These are phyloP conservation scores for Globisporangium sylvaticum DNA, from an alignment of 352 stramenopile species.

Conservation along the genomic window DNA sequence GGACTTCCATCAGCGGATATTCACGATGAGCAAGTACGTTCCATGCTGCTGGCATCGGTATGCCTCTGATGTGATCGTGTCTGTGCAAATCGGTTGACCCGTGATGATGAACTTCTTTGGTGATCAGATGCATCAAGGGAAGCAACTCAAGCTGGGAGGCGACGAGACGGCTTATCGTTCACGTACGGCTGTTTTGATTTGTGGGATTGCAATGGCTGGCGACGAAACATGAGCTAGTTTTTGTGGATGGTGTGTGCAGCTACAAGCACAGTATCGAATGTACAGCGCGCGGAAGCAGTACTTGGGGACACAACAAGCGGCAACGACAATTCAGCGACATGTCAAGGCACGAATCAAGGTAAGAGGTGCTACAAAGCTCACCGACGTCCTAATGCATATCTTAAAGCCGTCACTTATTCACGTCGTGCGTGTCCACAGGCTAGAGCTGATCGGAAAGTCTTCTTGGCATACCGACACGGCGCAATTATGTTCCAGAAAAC, in stretches of 20 bases:
- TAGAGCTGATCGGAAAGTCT: slow-evolving; percentile 25
- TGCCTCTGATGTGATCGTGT: not conserved
- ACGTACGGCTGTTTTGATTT: slow-evolving; percentile 30
- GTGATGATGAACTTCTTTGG: not conserved
- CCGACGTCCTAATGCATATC: not conserved
- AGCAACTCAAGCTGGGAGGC: slow-evolving; percentile 62
- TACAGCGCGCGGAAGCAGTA: slow-evolving; percentile 57
- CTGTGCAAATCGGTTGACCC: not conserved
- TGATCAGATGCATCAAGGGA: slow-evolving; percentile 41
- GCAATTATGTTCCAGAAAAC: slow-evolving; percentile 43
- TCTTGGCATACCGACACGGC: slow-evolving; percentile 26
- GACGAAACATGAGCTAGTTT: not conserved
- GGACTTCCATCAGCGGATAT: slow-evolving; percentile 72
- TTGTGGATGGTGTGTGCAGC: slow-evolving; percentile 20
- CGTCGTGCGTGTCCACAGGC: slow-evolving; percentile 14
- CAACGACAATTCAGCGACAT: slow-evolving; percentile 52
- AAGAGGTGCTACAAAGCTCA: not conserved
- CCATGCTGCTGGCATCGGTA: not conserved
- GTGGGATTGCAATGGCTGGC: not conserved
- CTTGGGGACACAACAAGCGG: slow-evolving; percentile 26
- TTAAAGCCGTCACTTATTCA: not conserved
- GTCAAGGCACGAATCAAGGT: slow-evolving; percentile 53
- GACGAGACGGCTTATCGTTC: slow-evolving; percentile 59
- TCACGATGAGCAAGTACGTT: slow-evolving; percentile 53
- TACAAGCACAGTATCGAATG: slow-evolving; percentile 75